A percentile compares a stretch with the other conserved stretches of the same genome.
Conservation (phyloP, 148 eudicot genomes). For the Vaccinium corymbosum region DNA sequence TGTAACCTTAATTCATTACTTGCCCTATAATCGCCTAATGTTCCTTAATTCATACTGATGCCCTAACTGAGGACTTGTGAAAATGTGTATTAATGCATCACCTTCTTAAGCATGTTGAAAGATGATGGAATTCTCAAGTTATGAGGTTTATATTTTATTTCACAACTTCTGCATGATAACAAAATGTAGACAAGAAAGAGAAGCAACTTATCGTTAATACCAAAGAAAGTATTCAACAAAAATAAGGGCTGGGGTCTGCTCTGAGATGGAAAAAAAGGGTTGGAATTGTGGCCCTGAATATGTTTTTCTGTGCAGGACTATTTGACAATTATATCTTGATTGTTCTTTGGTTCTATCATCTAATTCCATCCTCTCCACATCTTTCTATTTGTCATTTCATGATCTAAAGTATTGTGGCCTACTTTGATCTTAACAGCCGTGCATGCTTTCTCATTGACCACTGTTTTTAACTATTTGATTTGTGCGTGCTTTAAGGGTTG, state of each 20-base stretch:
- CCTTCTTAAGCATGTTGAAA: background rate
- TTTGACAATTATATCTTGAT: background rate
- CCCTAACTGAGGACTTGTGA: background rate
- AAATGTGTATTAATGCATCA: background rate
- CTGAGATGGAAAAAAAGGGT: background rate
- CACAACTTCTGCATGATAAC: no score
- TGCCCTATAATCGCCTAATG: background rate
- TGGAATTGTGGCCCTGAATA: background rate
- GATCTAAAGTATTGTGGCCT: background rate
- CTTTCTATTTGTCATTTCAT: background rate
- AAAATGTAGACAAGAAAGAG: background rate
- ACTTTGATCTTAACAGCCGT: background rate
- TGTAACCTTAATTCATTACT: background rate
- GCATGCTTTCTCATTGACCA: background rate
- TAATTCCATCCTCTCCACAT: background rate
- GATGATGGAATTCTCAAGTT: background rate
- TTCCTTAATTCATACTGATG: background rate
- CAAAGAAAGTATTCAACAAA: background rate
- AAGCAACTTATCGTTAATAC: background rate
- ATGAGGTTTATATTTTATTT: background rate
- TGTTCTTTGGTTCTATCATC: background rate
- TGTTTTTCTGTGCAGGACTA: background rate
- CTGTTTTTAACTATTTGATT: slow-evolving; percentile 9
- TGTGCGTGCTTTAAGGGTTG: slow-evolving; percentile 37
- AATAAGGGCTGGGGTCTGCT: background rate